These are phyloP conservation scores for Lithohypha guttulata DNA, from an alignment of 2,329 filamentous ascomycete genomes.

Conservation along the genomic window DNA sequence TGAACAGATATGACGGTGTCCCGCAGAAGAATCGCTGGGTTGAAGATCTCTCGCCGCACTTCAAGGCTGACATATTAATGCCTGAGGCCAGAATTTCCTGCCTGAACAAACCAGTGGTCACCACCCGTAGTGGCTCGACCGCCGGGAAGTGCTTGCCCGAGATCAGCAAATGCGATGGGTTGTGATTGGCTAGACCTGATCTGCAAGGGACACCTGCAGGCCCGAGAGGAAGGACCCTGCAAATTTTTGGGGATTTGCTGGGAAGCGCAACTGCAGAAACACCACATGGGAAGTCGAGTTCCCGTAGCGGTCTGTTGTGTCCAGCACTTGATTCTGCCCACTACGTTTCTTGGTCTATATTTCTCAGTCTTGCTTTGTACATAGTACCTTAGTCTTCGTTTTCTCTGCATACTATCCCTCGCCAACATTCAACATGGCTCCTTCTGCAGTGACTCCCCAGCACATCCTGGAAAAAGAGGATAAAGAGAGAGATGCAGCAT, in stretches of 20 bases:
- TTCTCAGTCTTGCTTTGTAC: constrained; percentile 4
- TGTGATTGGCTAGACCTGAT: neutral
- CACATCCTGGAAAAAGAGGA: constrained; percentile 64
- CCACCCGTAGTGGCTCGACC: too few species aligned
- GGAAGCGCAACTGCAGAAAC: constrained; percentile 1
- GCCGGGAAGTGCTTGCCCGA: constrained; percentile 2
- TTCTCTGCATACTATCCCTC: constrained; percentile 7
- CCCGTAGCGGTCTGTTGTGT: constrained; percentile 5
- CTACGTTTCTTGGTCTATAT: constrained; percentile 10
- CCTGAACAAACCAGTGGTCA: too few species aligned
- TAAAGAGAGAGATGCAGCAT: constrained; percentile 73
- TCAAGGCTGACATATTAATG: too few species aligned
- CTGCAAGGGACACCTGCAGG: constrained; percentile 6
- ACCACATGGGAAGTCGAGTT: constrained; percentile 4
- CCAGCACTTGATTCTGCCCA: constrained; percentile 12
- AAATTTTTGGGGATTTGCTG: constrained; percentile 3
- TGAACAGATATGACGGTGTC: too few species aligned
- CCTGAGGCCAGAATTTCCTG: too few species aligned
- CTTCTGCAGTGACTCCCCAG: constrained; percentile 24
- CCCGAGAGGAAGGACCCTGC: neutral
- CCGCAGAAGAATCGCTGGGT: too few species aligned
- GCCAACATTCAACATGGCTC: constrained; percentile 37
- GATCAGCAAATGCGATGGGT: constrained; percentile 3
- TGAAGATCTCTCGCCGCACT: too few species aligned
- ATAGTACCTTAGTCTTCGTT: constrained; percentile 4